Evolutionary conservation across 371 early-diverging fungal genomes (phyloP).

Genomic region (Actinomortierella ambigua): DNA sequence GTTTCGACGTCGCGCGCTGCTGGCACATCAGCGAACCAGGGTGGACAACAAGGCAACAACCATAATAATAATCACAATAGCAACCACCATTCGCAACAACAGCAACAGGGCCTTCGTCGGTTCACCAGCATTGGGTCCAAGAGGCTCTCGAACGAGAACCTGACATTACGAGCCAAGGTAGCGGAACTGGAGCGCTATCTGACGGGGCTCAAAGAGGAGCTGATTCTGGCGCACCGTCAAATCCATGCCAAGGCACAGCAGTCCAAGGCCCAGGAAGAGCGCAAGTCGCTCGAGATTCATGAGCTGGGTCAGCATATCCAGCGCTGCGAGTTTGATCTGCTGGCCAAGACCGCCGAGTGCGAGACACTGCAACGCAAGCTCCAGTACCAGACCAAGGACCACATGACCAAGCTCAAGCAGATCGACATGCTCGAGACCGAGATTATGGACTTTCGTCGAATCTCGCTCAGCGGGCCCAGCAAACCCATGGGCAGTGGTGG

Average conservation of each 20-base stretch:
- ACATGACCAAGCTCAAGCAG: conserved; percentile 25
- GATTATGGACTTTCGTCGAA: conserved; percentile 21
- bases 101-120: conserved; percentile 17
- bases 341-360: conserved; percentile 26
- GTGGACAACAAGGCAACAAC: conserved; percentile 1
- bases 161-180: conserved; percentile 20
- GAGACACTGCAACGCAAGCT: conserved; percentile 23
- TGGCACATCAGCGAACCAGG: neutral
- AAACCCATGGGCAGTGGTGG: too few species aligned
- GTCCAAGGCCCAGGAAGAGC: conserved; percentile 17
- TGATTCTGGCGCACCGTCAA: conserved; percentile 22
- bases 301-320: conserved; percentile 36
- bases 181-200: conserved; percentile 39
- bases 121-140: conserved; percentile 25
- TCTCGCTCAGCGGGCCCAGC: conserved; percentile 11
- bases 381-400: conserved; percentile 28
- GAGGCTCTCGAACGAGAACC: conserved; percentile 25
- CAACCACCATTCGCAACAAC: neutral
- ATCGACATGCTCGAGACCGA: conserved; percentile 37
- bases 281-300: conserved; percentile 34
- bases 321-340: conserved; percentile 22
- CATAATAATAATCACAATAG: conserved; percentile 2
- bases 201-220: conserved; percentile 36
- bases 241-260: conserved; percentile 25
- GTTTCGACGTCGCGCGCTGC: neutral